phyloP scores from a whole-genome alignment of 805 yeast species.

The Saccharomycopsis amapae region DNA sequence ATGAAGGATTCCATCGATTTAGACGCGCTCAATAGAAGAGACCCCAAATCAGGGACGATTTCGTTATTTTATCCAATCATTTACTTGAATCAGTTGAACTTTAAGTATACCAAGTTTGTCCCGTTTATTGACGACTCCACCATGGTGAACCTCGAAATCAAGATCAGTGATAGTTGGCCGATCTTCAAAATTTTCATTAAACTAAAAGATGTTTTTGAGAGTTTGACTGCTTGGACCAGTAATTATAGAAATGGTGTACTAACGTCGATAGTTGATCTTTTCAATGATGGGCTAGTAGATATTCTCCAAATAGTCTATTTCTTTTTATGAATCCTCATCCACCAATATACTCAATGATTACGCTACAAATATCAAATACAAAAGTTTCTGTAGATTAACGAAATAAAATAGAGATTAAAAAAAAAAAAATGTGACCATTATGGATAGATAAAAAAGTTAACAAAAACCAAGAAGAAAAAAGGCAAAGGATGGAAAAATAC shows the following conservation, averaged over 20 bases:
- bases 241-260: too few species aligned
- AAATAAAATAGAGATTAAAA: too few species aligned
- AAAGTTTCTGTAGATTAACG: too few species aligned
- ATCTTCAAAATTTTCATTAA: neutral
- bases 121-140: neutral
- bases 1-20: neutral
- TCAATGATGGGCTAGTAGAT: conserved; percentile 28
- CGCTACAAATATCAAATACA: too few species aligned
- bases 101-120: neutral
- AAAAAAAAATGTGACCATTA: too few species aligned
- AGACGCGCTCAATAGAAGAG: conserved; percentile 14
- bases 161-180: neutral
- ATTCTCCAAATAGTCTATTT: conserved; percentile 7
- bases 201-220: neutral
- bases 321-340: too few species aligned
- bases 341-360: too few species aligned
- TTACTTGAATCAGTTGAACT: neutral
- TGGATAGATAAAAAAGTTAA: too few species aligned
- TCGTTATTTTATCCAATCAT: conserved; percentile 4
- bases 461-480: too few species aligned
- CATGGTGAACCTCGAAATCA: neutral
- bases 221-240: too few species aligned
- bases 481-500: too few species aligned
- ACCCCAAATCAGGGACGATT: conserved; percentile 9
- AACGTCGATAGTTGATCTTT: too few species aligned